Evolutionary conservation across 202 grass and related monocot species (phyloP).

Genomic region (Miscanthus sacchariflorus): DNA sequence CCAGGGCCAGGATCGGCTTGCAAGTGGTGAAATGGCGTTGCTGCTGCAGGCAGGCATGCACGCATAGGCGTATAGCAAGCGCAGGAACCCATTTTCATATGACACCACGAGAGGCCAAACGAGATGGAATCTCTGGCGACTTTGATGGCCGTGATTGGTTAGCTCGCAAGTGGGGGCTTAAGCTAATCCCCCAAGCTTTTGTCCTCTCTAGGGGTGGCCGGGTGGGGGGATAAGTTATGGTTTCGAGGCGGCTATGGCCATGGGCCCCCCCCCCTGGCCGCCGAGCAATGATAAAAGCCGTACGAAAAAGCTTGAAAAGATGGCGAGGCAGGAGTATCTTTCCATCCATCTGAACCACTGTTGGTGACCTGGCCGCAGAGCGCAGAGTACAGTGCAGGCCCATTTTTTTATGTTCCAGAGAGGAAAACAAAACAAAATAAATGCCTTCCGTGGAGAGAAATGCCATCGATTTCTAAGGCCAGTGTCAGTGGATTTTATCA

Average conservation of each 20-base stretch:
- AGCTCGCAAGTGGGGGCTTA: constrained; percentile 45
- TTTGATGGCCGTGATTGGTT: constrained; percentile 45
- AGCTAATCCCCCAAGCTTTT: constrained; percentile 49
- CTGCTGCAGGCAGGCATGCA: not conserved
- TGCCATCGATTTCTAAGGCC: not conserved
- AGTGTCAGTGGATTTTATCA: no score
- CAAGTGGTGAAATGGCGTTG: constrained; percentile 38
- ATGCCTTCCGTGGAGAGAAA: not conserved
- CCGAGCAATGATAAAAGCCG: constrained; percentile 45
- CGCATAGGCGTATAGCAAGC: constrained; percentile 26
- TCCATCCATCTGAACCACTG: constrained; percentile 49
- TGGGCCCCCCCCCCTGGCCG: constrained; percentile 34
- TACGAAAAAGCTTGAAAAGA: constrained; percentile 49
- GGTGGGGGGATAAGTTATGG: constrained; percentile 41
- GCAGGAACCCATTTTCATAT: constrained; percentile 23
- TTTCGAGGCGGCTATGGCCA: constrained; percentile 45
- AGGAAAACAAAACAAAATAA: not conserved
- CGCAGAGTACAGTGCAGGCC: not conserved
- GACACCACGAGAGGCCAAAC: constrained; percentile 52
- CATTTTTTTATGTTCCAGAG: not conserved
- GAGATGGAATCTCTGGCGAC: constrained; percentile 67
- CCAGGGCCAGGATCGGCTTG: not conserved
- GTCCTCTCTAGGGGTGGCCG: constrained; percentile 36
- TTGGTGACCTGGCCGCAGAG: not conserved
- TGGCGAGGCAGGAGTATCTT: constrained; percentile 17